Evolutionary conservation across 2,329 filamentous ascomycete species (phyloP), one percentile per base, ranked within the genome.

Genomic region (Paramyrothecium roridum): DNA sequence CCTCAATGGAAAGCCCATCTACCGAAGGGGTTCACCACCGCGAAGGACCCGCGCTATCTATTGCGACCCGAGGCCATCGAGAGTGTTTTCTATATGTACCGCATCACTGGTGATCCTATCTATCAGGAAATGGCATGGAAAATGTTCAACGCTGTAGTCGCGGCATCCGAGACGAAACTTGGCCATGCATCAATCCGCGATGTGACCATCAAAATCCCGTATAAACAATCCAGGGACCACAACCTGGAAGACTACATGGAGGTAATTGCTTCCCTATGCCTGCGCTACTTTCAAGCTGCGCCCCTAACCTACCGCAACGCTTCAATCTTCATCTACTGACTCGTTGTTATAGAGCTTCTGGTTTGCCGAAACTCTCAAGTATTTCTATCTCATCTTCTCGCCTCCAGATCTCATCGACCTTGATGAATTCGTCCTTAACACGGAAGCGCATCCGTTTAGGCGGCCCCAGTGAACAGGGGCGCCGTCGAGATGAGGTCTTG

Each of bases 1-100:
- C 60, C 62, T 48, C 37, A 63, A 63, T 22, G 55, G 3, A 46
- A 37, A 21, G 56, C 67, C 34, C 59, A 56, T 30, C 63, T 81
- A 3, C 74, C 73, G 3, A 76, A 80, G 8, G 89, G 89, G 1
- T 91, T 90, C 71, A 86, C 81, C 53, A 80, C 83, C 57, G 71
- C 76, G 47, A 76, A 71, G 0, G 79, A 83, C 55, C 65, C 78
- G 0, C 74, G 77, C 13, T 83, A 84, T 56, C 71, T 81, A n/a
- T 70, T 84, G 19, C 70, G 80, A 0, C 78, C 79, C 1, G 78
- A 81, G 58, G 79, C 78, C n/a, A 75, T 81, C 46, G 79, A 81
- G 67, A 80, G 77, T 60, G 70, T 83, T 13, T 83, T 84, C 56
- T 62, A 81, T 48, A 72, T 83, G 61, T 83, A 81, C 59, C 75